Evolutionary conservation across 225 moss, liverwort and hornwort genomes (phyloP).

Genomic region (Rhytidiadelphus loreus): DNA sequence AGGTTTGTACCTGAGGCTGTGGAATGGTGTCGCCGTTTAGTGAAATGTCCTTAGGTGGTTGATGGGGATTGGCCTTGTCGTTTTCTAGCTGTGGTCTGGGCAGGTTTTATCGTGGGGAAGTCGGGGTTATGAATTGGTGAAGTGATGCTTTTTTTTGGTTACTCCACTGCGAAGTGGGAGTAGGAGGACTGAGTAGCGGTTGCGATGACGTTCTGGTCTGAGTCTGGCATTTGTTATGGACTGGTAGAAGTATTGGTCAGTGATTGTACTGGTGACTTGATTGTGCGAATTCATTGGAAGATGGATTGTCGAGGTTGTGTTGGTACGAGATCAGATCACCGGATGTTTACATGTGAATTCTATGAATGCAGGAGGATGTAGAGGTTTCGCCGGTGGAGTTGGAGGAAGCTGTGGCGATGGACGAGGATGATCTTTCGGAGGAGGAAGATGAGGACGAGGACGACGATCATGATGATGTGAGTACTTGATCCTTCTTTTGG

Average conservation of each 20-base stretch:
- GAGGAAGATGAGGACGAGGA: conserved; percentile 93
- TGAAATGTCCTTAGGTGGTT: not conserved
- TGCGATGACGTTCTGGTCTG: not conserved
- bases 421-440: conserved; percentile 87
- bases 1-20: conserved; percentile 43
- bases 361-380: conserved; percentile 64
- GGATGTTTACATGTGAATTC: not conserved
- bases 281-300: not conserved
- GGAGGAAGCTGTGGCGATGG: conserved; percentile 90
- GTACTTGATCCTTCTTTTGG: not conserved
- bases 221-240: not conserved
- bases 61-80: not conserved
- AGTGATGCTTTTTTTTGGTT: not conserved
- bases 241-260: not conserved
- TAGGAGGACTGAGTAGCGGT: not conserved
- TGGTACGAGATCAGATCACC: not conserved
- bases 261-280: not conserved
- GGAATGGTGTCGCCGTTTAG: not conserved
- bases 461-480: conserved; percentile 81
- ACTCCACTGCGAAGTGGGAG: not conserved
- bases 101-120: not conserved
- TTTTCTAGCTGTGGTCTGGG: not conserved
- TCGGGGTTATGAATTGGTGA: not conserved
- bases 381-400: conserved; percentile 77
- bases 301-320: not conserved